phyloP scores from a whole-genome alignment of 2,329 filamentous ascomycete species.

The Amauroascus niger region DNA sequence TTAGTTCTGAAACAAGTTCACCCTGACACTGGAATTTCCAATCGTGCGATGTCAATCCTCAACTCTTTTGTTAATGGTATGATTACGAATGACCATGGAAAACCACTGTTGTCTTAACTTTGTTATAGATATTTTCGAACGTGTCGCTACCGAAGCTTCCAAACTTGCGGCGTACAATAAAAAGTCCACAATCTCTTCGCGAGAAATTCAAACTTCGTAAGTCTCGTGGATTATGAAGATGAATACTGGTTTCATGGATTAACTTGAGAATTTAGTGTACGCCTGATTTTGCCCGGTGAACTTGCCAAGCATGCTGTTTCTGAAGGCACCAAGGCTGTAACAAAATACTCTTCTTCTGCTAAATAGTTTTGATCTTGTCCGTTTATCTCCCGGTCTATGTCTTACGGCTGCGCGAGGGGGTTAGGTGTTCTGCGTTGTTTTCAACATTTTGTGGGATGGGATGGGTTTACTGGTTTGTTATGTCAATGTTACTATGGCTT shows the following conservation, averaged over 20 bases:
- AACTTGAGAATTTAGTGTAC: slow-evolving; percentile 49
- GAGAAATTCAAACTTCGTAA: slow-evolving; percentile 96
- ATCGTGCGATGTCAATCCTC: slow-evolving; percentile 98
- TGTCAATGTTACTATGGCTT: slow-evolving; percentile 22
- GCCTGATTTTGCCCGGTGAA: slow-evolving; percentile 95
- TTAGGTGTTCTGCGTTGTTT: slow-evolving; percentile 28
- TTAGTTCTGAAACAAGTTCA: slow-evolving; percentile 99
- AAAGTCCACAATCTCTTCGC: slow-evolving; percentile 99
- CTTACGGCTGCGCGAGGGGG: slow-evolving; percentile 34
- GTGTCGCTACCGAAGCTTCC: slow-evolving; percentile 93
- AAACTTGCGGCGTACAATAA: slow-evolving; percentile 99
- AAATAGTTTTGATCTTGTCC: slow-evolving; percentile 61
- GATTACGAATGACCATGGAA: slow-evolving; percentile 33
- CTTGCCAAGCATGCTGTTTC: slow-evolving; percentile 99
- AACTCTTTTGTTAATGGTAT: slow-evolving; percentile 99
- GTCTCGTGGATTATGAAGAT: too few relatives aligned
- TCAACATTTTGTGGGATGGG: slow-evolving; percentile 36
- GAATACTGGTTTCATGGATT: too few relatives aligned
- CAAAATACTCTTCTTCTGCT: slow-evolving; percentile 99
- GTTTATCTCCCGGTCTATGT: slow-evolving; percentile 30
- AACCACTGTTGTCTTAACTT: slow-evolving; percentile 15
- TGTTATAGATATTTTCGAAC: slow-evolving; percentile 89
- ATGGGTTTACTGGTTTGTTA: slow-evolving; percentile 28
- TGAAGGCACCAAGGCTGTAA: slow-evolving; percentile 99
- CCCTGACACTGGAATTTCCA: slow-evolving; percentile 99